These are phyloP conservation scores for Linderniella brevidens DNA, from an alignment of 257 asterid genomes.

Conservation along the genomic window DNA sequence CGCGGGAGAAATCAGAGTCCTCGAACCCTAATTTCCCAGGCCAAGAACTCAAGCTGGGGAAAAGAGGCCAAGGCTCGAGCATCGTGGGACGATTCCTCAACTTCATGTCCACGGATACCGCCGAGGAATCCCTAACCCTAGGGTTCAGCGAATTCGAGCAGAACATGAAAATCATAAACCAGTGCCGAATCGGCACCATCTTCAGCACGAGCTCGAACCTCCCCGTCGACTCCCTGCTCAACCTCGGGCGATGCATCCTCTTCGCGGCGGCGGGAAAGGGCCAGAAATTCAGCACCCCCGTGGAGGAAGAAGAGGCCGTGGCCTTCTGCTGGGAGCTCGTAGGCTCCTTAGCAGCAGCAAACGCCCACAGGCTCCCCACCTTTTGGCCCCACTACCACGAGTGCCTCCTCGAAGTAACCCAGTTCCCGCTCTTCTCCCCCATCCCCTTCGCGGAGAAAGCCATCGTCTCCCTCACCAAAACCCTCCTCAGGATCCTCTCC, in stretches of 20 bases:
- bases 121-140: conserved; percentile 63
- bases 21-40: conserved; percentile 14
- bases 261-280: conserved; percentile 78
- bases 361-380: conserved; percentile 37
- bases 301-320: conserved; percentile 81
- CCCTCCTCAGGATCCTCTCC: conserved; percentile 53
- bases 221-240: conserved; percentile 52
- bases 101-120: conserved; percentile 62
- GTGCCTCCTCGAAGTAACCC: conserved; percentile 53
- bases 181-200: conserved; percentile 71
- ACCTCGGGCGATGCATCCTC: conserved; percentile 71
- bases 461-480: conserved; percentile 40
- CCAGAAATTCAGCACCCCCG: conserved; percentile 65
- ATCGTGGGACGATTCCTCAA: conserved; percentile 45
- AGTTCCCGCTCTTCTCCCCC: conserved; percentile 63
- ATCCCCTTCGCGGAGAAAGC: conserved; percentile 71
- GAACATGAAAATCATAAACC: conserved; percentile 60
- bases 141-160: conserved; percentile 82
- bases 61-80: conserved; percentile 23
- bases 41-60: conserved; percentile 21
- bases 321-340: conserved; percentile 83
- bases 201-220: conserved; percentile 53
- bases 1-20: conserved; percentile 13
- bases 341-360: conserved; percentile 29
- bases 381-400: conserved; percentile 87